Conservation (phyloP, 2,329 filamentous ascomycete species). For the Colletotrichum somersetense region DNA sequence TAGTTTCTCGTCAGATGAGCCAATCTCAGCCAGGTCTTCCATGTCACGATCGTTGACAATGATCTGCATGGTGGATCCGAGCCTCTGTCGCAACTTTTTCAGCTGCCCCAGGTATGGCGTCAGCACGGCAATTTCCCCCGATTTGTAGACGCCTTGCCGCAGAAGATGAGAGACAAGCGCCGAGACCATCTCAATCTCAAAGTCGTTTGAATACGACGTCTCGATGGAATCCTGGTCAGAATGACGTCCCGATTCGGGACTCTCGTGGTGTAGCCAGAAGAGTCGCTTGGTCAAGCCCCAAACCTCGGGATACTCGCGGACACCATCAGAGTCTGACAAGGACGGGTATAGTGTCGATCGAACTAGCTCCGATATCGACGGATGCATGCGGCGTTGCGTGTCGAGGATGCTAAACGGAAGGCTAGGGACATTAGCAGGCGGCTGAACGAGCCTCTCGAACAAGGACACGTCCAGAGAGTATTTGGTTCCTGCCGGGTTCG, state of each 20-base stretch:
- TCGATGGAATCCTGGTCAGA: slow-evolving; percentile 48
- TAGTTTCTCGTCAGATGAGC: slow-evolving; percentile 44
- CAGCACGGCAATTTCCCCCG: slow-evolving; percentile 75
- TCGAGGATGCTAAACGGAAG: slow-evolving; percentile 58
- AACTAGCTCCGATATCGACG: slow-evolving; percentile 70
- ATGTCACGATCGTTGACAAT: slow-evolving; percentile 72
- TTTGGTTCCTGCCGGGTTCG: slow-evolving; percentile 59
- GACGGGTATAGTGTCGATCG: slow-evolving; percentile 68
- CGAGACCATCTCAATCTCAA: slow-evolving; percentile 73
- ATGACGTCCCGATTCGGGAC: slow-evolving; percentile 23
- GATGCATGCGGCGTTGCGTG: slow-evolving; percentile 75
- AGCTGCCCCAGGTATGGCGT: slow-evolving; percentile 75
- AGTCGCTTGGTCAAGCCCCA: slow-evolving; percentile 65
- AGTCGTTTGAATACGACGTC: slow-evolving; percentile 67
- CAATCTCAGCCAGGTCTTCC: slow-evolving; percentile 62
- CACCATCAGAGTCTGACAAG: slow-evolving; percentile 62
- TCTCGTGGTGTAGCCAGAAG: slow-evolving; percentile 73
- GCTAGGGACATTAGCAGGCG: slow-evolving; percentile 43
- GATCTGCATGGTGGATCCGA: slow-evolving; percentile 69
- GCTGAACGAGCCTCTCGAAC: slow-evolving; percentile 68
- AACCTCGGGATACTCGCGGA: slow-evolving; percentile 59
- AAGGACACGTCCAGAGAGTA: slow-evolving; percentile 71
- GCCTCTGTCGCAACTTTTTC: slow-evolving; percentile 59
- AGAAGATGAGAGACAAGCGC: slow-evolving; percentile 75
- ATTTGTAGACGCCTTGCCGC: slow-evolving; percentile 71